phyloP scores from a whole-genome alignment of 2,329 filamentous ascomycete species.

The Corynespora cassiicola region DNA sequence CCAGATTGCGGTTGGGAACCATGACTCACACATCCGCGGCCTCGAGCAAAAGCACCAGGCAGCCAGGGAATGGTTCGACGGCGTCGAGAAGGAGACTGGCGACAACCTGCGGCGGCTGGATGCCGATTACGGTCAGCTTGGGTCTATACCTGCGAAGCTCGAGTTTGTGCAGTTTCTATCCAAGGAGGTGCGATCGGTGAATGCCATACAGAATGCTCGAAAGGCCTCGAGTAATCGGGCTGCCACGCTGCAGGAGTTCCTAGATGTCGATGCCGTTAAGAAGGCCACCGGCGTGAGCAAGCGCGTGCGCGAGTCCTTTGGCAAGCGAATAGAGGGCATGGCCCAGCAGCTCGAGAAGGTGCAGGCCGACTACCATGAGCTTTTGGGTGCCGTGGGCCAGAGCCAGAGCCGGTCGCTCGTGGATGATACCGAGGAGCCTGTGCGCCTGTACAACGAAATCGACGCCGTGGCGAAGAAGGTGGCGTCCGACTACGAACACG shows the following conservation, averaged over 20 bases:
- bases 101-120: conserved; percentile 72
- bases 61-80: conserved; percentile 72
- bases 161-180: conserved; percentile 65
- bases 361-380: conserved; percentile 50
- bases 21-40: conserved; percentile 75
- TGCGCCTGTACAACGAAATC: conserved; percentile 80
- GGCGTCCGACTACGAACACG: conserved; percentile 81
- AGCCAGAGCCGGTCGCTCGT: conserved; percentile 60
- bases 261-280: conserved; percentile 75
- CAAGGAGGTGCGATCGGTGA: conserved; percentile 37
- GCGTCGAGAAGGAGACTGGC: conserved; percentile 71
- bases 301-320: conserved; percentile 67
- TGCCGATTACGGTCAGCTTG: conserved; percentile 69
- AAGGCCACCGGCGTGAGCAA: conserved; percentile 74
- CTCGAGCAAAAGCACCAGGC: conserved; percentile 76
- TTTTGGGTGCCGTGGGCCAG: conserved; percentile 52
- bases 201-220: conserved; percentile 26
- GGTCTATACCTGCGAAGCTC: conserved; percentile 68
- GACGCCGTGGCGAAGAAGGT: conserved; percentile 87
- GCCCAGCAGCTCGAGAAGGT: conserved; percentile 50
- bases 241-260: conserved; percentile 57
- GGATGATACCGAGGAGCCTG: conserved; percentile 67
- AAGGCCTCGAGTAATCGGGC: conserved; percentile 28
- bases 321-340: conserved; percentile 57
- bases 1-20: conserved; percentile 84